Evolutionary conservation across 176 grass and related monocot genomes (phyloP).

Genomic region (Musa acuminata): DNA sequence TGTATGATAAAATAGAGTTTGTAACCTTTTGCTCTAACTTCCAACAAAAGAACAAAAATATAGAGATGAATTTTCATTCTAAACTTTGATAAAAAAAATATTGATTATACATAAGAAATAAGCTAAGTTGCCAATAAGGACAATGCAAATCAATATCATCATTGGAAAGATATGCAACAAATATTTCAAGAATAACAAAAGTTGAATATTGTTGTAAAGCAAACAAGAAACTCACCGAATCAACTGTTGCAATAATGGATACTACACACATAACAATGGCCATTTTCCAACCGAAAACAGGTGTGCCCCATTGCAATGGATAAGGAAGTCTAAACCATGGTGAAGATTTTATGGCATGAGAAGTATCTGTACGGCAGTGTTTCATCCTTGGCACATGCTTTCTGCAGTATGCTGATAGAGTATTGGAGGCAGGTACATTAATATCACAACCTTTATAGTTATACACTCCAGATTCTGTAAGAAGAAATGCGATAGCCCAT

Average conservation of each 20-base stretch:
- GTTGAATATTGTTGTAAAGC: conserved; percentile 11
- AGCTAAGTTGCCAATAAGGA: background rate
- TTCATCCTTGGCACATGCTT: conserved; percentile 80
- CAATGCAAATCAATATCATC: too few relatives aligned
- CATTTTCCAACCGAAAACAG: conserved; percentile 91
- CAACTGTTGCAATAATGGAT: conserved; percentile 77
- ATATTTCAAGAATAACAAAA: background rate
- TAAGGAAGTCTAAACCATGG: conserved; percentile 97
- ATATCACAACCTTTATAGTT: conserved; percentile 79
- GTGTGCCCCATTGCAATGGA: conserved; percentile 93
- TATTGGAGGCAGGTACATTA: conserved; percentile 79
- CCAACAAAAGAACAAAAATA: too few relatives aligned
- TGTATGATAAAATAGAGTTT: too few relatives aligned
- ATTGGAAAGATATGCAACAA: too few relatives aligned
- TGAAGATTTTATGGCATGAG: conserved; percentile 67
- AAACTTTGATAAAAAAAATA: too few relatives aligned
- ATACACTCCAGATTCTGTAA: conserved; percentile 76
- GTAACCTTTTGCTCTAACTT: too few relatives aligned
- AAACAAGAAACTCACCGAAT: conserved; percentile 71
- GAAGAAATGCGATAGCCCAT: conserved; percentile 79
- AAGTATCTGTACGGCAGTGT: conserved; percentile 77
- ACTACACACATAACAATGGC: conserved; percentile 81
- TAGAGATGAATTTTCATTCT: too few relatives aligned
- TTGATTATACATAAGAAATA: background rate
- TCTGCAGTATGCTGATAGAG: conserved; percentile 71